phyloP scores from a whole-genome alignment of 176 grass and related monocot species.

The Triticum turgidum region DNA sequence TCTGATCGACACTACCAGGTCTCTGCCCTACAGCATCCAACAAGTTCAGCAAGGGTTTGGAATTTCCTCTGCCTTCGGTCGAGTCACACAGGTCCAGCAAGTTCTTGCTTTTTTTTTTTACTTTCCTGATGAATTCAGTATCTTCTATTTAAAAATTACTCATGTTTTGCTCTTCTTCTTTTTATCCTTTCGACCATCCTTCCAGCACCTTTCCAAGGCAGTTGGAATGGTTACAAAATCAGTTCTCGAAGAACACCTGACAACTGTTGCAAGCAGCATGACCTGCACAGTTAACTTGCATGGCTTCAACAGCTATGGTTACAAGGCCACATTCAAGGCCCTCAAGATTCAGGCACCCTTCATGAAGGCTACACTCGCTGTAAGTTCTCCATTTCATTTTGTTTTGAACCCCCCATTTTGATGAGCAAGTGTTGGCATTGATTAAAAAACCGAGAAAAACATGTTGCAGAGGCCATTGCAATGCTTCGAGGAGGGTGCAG shows the following conservation, averaged over 20 bases:
- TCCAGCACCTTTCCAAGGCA: conserved; percentile 56
- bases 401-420: conserved; percentile 22
- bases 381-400: conserved; percentile 29
- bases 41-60: conserved; percentile 46
- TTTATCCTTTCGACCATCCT: neutral
- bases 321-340: conserved; percentile 45
- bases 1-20: conserved; percentile 62
- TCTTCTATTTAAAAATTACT: conserved; percentile 1
- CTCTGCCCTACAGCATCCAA: conserved; percentile 54
- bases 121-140: conserved; percentile 22
- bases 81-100: conserved; percentile 42
- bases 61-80: conserved; percentile 45
- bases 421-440: neutral
- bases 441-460: conserved; percentile 8
- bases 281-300: conserved; percentile 54
- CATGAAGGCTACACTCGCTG: conserved; percentile 53
- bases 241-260: conserved; percentile 59
- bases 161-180: neutral
- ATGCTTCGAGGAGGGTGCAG: conserved; percentile 59
- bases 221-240: conserved; percentile 53
- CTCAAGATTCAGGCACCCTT: conserved; percentile 66
- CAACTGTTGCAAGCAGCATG: conserved; percentile 61
- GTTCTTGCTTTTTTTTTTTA: neutral
- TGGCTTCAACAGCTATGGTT: conserved; percentile 59
- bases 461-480: conserved; percentile 45